phyloP scores from a whole-genome alignment of 192 early-diverging fungal species.

The Backusella sp. region DNA sequence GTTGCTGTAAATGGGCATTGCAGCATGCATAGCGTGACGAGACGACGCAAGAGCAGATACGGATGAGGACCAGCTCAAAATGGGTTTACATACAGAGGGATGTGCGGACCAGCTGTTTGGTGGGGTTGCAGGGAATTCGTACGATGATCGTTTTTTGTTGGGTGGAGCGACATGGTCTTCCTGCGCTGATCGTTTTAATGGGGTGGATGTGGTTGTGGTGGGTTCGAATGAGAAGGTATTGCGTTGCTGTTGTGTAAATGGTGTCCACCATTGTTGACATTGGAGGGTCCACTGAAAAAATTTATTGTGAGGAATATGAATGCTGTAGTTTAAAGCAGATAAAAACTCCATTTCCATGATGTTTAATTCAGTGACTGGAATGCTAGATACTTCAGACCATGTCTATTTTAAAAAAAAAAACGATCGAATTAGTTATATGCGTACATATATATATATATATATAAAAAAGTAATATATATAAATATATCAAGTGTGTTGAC shows the following conservation, averaged over 20 bases:
- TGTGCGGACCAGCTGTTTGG: neutral
- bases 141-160: neutral
- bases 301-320: slow-evolving; percentile 66
- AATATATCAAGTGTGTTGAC: neutral
- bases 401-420: slow-evolving; percentile 27
- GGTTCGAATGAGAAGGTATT: neutral
- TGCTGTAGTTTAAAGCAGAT: slow-evolving; percentile 68
- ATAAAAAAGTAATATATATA: neutral
- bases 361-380: slow-evolving; percentile 77
- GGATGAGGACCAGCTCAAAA: slow-evolving; percentile 33
- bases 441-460: neutral
- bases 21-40: slow-evolving; percentile 2
- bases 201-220: slow-evolving; percentile 1
- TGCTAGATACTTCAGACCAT: slow-evolving; percentile 83
- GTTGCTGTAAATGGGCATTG: slow-evolving; percentile 4
- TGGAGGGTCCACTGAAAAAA: slow-evolving; percentile 64
- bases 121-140: slow-evolving; percentile 9
- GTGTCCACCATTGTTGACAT: slow-evolving; percentile 26
- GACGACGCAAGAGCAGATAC: slow-evolving; percentile 15
- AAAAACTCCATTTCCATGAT: slow-evolving; percentile 90
- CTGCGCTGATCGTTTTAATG: slow-evolving; percentile 11
- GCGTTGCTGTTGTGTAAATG: neutral
- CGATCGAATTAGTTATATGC: neutral
- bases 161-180: neutral
- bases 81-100: slow-evolving; percentile 12